Base-by-base conservation (phyloP, 352 stramenopile genomes). In the Pythium aristosporum region DNA sequence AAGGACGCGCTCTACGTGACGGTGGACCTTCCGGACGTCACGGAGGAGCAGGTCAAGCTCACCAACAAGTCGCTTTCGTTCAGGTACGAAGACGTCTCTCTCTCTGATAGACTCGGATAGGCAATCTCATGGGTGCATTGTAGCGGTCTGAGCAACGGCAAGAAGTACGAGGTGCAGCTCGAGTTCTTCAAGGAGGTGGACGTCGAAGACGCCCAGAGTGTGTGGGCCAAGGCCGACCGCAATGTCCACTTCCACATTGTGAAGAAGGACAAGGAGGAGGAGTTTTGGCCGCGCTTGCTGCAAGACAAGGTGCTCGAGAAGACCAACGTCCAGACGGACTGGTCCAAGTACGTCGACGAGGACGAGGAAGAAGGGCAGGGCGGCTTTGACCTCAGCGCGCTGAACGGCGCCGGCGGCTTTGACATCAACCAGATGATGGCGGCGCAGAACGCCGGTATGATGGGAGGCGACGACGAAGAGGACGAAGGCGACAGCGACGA, bases 1-100 rank as follows among this genome's bases (percentile, higher is more conserved):
- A 97, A 94, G 60, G 94, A 99, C 69, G 95, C 94, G 64, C 62
- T 99, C 23, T 99, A 98, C 69, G 84, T 99, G 65, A 99, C 96
- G 1, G 96, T 99, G 67, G 91, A 97, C 72, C 74, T 99, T 32
- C 78, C 91, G 66, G 96, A 98, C 67, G 89, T 98, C 42, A 93
- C 96, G 78, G 88, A 97, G 78, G 90, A 98, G 73, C 89, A 96
- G 72, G 90, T 98, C 46, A 82, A 84, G 60, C 82, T 98, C 25
- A 91, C 68, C 32, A 85, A 93, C 76, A 94, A 91, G 64, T 94
- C 79, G 65, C 85, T 98, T 16, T 92, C 80, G 15, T 98, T 98
- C 72, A 84, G 74, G 80, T 96, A 68, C 43, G 72, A n/a, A 21
- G 15, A 47, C 41, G 15, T 21, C 15, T 21, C 28, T 18, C 3